These are phyloP conservation scores for Aspergillus avenaceus DNA, from an alignment of 495 filamentous ascomycete genomes.

Conservation along the genomic window DNA sequence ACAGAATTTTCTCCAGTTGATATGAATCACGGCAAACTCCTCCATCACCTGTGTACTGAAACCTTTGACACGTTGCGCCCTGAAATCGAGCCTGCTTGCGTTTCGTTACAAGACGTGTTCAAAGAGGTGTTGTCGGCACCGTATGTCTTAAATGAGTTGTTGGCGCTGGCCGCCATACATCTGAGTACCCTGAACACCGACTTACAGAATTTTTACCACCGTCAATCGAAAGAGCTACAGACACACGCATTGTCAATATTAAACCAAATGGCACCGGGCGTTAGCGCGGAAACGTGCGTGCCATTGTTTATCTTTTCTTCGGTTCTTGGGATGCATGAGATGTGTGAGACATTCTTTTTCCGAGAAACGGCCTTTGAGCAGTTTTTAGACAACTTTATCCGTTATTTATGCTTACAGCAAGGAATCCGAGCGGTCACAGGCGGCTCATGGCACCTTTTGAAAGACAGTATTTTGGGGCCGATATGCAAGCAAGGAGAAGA, in stretches of 20 bases:
- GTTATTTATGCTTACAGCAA: constrained; percentile 40
- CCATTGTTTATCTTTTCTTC: constrained; percentile 45
- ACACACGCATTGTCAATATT: constrained; percentile 43
- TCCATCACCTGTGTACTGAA: constrained; percentile 21
- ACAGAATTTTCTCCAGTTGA: constrained; percentile 20
- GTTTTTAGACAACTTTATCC: constrained; percentile 36
- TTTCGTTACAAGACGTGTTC: too few relatives aligned
- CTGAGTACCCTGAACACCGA: constrained; percentile 27
- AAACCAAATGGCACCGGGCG: constrained; percentile 21
- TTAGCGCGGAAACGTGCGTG: constrained; percentile 33
- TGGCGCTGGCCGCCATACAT: constrained; percentile 42
- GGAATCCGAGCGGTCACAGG: constrained; percentile 35
- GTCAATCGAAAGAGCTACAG: constrained; percentile 43
- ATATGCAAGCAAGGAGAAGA: too few relatives aligned
- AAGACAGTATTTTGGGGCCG: too few relatives aligned
- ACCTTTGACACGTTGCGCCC: constrained; percentile 6
- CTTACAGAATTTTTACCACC: constrained; percentile 29
- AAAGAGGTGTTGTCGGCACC: constrained; percentile 32
- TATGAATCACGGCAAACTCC: constrained; percentile 28
- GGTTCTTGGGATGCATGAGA: constrained; percentile 39
- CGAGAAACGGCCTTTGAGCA: constrained; percentile 23
- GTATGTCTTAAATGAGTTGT: constrained; percentile 41
- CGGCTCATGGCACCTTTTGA: constrained; percentile 28
- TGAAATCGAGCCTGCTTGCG: constrained; percentile 3
- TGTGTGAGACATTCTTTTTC: constrained; percentile 37